These are phyloP conservation scores for Podaxis sp. DNA, from an alignment of 768 basidiomycete species.

Conservation along the genomic window DNA sequence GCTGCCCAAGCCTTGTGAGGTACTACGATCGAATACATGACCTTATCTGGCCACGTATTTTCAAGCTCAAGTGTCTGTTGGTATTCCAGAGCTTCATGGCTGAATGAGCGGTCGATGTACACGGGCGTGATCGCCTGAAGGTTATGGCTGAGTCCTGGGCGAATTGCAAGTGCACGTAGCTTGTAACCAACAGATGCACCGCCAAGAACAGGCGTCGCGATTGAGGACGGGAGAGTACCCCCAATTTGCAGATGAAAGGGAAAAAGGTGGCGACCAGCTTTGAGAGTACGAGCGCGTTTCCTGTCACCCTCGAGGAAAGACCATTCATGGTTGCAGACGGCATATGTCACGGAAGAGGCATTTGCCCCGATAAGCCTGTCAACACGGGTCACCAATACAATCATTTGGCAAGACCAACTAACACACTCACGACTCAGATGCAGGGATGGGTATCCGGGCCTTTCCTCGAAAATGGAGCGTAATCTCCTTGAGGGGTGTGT, in stretches of 20 bases:
- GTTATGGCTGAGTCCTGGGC: slow-evolving; percentile 61
- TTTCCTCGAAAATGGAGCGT: slow-evolving; percentile 85
- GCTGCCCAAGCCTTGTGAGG: slow-evolving; percentile 97
- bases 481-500: slow-evolving; percentile 82
- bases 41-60: slow-evolving; percentile 96
- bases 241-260: slow-evolving; percentile 89
- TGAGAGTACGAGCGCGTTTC: slow-evolving; percentile 81
- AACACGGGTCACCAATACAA: slow-evolving; percentile 13
- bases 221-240: slow-evolving; percentile 79
- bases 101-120: slow-evolving; percentile 69
- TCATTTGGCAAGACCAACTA: slow-evolving; percentile 11
- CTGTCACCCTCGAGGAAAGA: slow-evolving; percentile 87
- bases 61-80: slow-evolving; percentile 95
- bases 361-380: slow-evolving; percentile 40
- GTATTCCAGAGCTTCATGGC: slow-evolving; percentile 86
- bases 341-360: slow-evolving; percentile 50
- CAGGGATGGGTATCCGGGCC: slow-evolving; percentile 62
- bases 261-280: slow-evolving; percentile 92
- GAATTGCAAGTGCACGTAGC: slow-evolving; percentile 80
- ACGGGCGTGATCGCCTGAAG: slow-evolving; percentile 64
- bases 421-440: slow-evolving; percentile 56
- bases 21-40: slow-evolving; percentile 93
- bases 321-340: slow-evolving; percentile 85
- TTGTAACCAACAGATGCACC: slow-evolving; percentile 82
- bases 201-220: slow-evolving; percentile 53